A percentile compares a stretch with the other conserved stretches of the same genome.
phyloP scores from a whole-genome alignment of 2,329 filamentous ascomycete genomes.

The Nemania sp. region DNA sequence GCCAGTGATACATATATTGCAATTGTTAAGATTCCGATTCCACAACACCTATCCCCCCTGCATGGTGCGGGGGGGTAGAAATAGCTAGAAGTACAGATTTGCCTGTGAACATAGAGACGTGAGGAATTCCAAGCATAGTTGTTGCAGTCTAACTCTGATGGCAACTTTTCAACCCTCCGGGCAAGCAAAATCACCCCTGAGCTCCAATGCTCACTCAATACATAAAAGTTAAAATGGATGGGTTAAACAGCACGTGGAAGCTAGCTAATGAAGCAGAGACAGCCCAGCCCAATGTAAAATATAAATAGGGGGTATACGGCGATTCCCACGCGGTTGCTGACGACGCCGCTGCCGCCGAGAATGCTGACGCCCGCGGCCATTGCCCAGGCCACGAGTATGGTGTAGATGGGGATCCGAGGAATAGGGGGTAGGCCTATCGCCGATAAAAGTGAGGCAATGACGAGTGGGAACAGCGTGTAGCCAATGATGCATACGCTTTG shows the following conservation, averaged over 20 bases:
- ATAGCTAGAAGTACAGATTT: constrained; percentile 31
- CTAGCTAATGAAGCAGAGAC: constrained; percentile 96
- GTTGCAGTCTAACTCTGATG: background rate
- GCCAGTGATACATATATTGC: constrained; percentile 10
- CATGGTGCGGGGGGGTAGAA: background rate
- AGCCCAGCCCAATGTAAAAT: constrained; percentile 93
- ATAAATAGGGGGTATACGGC: constrained; percentile 95
- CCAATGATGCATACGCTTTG: constrained; percentile 98
- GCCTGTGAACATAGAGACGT: constrained; percentile 4
- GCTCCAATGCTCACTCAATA: background rate
- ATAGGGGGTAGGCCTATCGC: constrained; percentile 84
- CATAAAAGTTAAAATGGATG: constrained; percentile 2
- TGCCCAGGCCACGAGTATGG: constrained; percentile 90
- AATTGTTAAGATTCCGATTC: constrained; percentile 14
- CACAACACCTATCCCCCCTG: constrained; percentile 4
- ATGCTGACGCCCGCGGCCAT: constrained; percentile 96
- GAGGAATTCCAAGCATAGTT: background rate
- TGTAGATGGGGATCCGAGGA: constrained; percentile 88
- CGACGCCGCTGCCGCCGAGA: constrained; percentile 91
- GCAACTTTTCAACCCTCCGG: background rate
- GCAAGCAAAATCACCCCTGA: background rate
- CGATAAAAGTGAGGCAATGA: constrained; percentile 90
- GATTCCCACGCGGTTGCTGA: constrained; percentile 92
- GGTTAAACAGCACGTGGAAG: constrained; percentile 18
- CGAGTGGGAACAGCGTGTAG: constrained; percentile 96